These are phyloP conservation scores for Pestalotiopsis sp. DNA, from an alignment of 2,329 filamentous ascomycete genomes.

Conservation along the genomic window DNA sequence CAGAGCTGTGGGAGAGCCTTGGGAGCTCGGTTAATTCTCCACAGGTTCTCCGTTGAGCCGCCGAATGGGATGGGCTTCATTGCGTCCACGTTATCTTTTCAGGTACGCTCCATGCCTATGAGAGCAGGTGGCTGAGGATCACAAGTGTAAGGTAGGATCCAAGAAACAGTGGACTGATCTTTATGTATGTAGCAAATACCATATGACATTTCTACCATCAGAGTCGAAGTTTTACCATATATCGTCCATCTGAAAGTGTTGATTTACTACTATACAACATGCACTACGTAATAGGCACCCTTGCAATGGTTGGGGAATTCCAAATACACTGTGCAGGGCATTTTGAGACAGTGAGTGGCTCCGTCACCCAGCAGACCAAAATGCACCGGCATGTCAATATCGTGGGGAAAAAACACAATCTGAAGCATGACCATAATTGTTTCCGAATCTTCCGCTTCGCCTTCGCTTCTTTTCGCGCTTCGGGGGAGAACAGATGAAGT, in stretches of 20 bases:
- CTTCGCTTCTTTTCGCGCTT: neutral
- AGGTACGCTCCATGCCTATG: neutral
- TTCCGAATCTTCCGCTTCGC: neutral
- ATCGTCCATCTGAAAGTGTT: neutral
- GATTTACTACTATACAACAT: neutral
- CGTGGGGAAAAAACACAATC: neutral
- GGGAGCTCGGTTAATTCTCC: slow-evolving; percentile 25
- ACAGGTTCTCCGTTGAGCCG: slow-evolving; percentile 21
- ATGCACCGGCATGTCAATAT: neutral
- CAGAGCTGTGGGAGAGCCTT: slow-evolving; percentile 8
- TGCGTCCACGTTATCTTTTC: neutral
- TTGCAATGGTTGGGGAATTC: neutral
- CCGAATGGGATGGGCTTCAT: slow-evolving; percentile 10
- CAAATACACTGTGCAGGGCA: neutral
- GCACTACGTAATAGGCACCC: neutral
- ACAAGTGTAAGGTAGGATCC: neutral
- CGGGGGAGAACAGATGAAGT: neutral
- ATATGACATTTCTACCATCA: neutral
- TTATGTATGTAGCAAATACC: neutral
- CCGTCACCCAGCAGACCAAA: neutral
- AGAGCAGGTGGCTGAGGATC: neutral
- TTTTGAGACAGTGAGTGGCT: neutral
- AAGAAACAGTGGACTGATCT: neutral
- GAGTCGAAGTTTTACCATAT: neutral
- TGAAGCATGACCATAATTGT: neutral